Evolutionary conservation across 2,329 filamentous ascomycete species (phyloP).

Genomic region (Beauveria varroae): DNA sequence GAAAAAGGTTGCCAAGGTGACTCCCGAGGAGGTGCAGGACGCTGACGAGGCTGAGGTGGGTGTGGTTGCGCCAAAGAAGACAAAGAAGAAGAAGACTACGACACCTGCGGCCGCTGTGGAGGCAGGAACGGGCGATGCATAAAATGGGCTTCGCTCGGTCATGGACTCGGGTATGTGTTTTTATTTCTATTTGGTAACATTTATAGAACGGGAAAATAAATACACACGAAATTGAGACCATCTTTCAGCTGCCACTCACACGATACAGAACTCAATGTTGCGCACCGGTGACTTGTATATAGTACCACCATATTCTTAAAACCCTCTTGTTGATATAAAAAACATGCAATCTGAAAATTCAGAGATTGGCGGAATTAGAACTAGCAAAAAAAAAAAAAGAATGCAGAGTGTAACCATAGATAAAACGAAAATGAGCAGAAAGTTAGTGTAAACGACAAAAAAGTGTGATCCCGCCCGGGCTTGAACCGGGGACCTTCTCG

Average conservation of each 20-base stretch:
- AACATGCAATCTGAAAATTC: no score
- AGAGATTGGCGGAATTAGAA: no score
- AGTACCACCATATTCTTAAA: no score
- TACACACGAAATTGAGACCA: background rate
- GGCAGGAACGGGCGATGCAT: conserved; percentile 20
- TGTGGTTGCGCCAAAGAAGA: conserved; percentile 34
- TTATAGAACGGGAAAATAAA: background rate
- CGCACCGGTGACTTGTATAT: no score
- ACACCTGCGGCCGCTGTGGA: conserved; percentile 17
- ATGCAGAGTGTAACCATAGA: no score
- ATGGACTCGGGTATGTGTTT: background rate
- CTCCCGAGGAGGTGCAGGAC: conserved; percentile 15
- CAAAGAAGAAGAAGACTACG: conserved; percentile 41
- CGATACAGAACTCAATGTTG: no score
- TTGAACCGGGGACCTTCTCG: no score
- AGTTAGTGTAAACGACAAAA: no score
- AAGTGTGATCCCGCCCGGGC: no score
- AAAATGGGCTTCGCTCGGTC: background rate
- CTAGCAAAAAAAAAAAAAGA: no score
- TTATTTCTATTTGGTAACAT: background rate
- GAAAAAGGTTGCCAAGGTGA: conserved; percentile 34
- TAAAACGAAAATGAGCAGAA: no score
- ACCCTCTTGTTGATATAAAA: background rate
- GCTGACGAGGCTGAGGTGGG: conserved; percentile 11
- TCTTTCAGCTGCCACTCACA: no score